These are phyloP conservation scores for Pseudogymnoascus verrucosus DNA, from an alignment of 2,329 filamentous ascomycete genomes.

Conservation along the genomic window DNA sequence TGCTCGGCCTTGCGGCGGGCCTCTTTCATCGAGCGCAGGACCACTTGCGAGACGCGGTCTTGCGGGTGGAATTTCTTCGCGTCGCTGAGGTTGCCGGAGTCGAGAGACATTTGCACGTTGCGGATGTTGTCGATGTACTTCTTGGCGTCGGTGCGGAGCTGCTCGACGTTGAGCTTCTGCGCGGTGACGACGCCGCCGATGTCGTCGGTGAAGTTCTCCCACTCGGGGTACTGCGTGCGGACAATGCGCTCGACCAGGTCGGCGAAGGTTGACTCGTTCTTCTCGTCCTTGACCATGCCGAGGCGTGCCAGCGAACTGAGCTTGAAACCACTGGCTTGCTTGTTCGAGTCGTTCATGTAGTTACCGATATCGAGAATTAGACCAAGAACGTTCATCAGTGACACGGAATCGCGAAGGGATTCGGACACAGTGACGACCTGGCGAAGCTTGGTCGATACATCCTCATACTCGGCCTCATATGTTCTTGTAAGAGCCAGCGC, in stretches of 20 bases:
- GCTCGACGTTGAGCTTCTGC: slow-evolving; percentile 93
- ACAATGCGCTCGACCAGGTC: slow-evolving; percentile 96
- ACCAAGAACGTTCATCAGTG: slow-evolving; percentile 90
- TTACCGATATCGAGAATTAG: slow-evolving; percentile 97
- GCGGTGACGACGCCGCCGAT: slow-evolving; percentile 69
- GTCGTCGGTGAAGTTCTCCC: slow-evolving; percentile 81
- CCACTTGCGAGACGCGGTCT: slow-evolving; percentile 85
- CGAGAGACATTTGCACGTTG: slow-evolving; percentile 85
- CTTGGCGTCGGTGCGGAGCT: slow-evolving; percentile 77
- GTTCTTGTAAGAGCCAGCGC: slow-evolving; percentile 77
- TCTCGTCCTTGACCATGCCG: slow-evolving; percentile 98
- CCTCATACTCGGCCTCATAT: slow-evolving; percentile 84
- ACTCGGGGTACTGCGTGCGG: slow-evolving; percentile 91
- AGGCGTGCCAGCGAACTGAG: slow-evolving; percentile 85
- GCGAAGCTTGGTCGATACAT: slow-evolving; percentile 76
- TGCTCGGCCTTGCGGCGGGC: slow-evolving; percentile 92
- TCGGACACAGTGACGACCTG: slow-evolving; percentile 85
- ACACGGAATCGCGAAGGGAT: slow-evolving; percentile 80
- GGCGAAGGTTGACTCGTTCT: slow-evolving; percentile 93
- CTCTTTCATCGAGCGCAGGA: slow-evolving; percentile 93
- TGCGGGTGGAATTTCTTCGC: slow-evolving; percentile 97
- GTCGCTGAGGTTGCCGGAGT: slow-evolving; percentile 89
- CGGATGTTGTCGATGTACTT: slow-evolving; percentile 92
- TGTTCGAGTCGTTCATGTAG: slow-evolving; percentile 99
- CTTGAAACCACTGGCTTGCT: slow-evolving; percentile 97